Percentiles rank a stretch among this genome's conserved stretches.
Evolutionary conservation across 192 early-diverging fungal genomes (phyloP).

Genomic region (Backusella luteola): DNA sequence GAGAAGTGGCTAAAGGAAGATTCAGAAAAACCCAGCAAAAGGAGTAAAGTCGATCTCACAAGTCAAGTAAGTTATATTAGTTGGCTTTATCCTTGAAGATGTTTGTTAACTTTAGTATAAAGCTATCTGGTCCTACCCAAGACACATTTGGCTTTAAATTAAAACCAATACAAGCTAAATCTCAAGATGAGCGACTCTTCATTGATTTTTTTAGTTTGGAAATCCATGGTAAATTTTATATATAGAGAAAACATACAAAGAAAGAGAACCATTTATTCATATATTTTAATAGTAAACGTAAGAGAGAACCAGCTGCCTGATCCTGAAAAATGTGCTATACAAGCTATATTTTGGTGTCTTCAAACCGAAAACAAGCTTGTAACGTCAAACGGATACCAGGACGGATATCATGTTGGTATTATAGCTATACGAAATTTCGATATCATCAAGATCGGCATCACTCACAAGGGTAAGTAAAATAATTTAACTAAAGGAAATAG

Average conservation of each 20-base stretch:
- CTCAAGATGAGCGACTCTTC: constrained; percentile 38
- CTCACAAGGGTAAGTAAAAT: neutral
- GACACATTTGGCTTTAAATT: constrained; percentile 65
- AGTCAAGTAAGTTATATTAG: neutral
- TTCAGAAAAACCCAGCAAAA: neutral
- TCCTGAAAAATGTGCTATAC: constrained; percentile 63
- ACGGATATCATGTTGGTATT: constrained; percentile 42
- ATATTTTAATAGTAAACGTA: constrained; percentile 34
- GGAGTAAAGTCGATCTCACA: neutral
- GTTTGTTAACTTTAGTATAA: neutral
- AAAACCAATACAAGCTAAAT: constrained; percentile 47
- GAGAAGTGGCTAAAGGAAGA: constrained; percentile 43
- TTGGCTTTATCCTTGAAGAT: neutral
- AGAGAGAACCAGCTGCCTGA: constrained; percentile 59
- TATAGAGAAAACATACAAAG: neutral
- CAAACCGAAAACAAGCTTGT: constrained; percentile 47
- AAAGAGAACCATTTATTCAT: neutral
- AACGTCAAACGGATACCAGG: constrained; percentile 37
- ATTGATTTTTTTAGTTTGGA: constrained; percentile 63
- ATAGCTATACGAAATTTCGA: constrained; percentile 41
- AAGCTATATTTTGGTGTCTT: constrained; percentile 68
- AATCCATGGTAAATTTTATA: constrained; percentile 44
- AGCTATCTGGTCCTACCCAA: constrained; percentile 66
- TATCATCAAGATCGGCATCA: constrained; percentile 31
- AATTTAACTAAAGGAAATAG: neutral